Evolutionary conservation across 1,284 basidiomycete genomes (phyloP).

Genomic region (Cryptococcus jaspeensis): DNA sequence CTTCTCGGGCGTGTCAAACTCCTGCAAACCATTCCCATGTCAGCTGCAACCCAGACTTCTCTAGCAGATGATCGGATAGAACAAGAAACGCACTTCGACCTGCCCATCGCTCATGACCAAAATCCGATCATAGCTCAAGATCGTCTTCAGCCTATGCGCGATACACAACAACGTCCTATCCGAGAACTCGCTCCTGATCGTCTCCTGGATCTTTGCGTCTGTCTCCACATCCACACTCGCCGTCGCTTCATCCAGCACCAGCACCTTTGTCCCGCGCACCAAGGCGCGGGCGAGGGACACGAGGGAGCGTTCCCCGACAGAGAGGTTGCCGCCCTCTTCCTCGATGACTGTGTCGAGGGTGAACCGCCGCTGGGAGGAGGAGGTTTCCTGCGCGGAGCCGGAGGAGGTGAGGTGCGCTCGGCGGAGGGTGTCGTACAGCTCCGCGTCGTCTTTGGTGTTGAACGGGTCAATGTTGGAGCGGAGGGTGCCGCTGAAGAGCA

Average conservation of each 20-base stretch:
- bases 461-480: constrained; percentile 72
- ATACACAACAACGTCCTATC: constrained; percentile 66
- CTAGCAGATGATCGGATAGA: not conserved
- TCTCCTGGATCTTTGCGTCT: constrained; percentile 68
- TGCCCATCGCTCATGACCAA: constrained; percentile 66
- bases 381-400: constrained; percentile 5
- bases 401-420: constrained; percentile 64
- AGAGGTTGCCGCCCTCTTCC: constrained; percentile 77
- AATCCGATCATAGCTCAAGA: constrained; percentile 75
- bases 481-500: constrained; percentile 59
- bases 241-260: constrained; percentile 62
- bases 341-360: constrained; percentile 77
- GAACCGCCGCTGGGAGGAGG: constrained; percentile 57
- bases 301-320: constrained; percentile 65
- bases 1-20: constrained; percentile 74
- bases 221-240: constrained; percentile 63
- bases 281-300: constrained; percentile 70
- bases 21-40: constrained; percentile 52
- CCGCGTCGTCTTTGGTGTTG: constrained; percentile 67
- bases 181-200: constrained; percentile 65
- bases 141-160: constrained; percentile 70
- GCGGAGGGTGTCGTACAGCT: constrained; percentile 76
- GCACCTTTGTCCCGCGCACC: constrained; percentile 56
- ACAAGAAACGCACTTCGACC: constrained; percentile 52
- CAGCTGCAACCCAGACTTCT: not conserved